phyloP scores from a whole-genome alignment of 2,329 filamentous ascomycete genomes.

The Colletotrichum australisinense region DNA sequence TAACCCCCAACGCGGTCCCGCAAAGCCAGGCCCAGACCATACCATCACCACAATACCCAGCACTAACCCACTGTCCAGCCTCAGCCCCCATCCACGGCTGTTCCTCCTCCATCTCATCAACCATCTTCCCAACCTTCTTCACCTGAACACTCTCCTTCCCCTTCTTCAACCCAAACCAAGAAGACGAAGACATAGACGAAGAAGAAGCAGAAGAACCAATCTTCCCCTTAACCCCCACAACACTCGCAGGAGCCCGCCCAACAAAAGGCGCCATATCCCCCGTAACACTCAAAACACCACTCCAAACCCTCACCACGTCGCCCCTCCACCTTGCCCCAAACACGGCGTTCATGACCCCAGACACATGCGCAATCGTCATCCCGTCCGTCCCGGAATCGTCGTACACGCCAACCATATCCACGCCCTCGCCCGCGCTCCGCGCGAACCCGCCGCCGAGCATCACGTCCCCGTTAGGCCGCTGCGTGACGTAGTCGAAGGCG shows the following conservation, averaged over 20 bases:
- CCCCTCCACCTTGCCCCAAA: constrained; percentile 53
- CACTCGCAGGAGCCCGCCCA: constrained; percentile 50
- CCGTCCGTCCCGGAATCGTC: constrained; percentile 57
- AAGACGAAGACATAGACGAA: not conserved
- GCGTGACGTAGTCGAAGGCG: constrained; percentile 64
- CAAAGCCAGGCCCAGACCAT: constrained; percentile 66
- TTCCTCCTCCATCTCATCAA: not conserved
- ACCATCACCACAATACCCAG: constrained; percentile 63
- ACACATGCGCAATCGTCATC: constrained; percentile 51
- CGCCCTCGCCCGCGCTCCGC: constrained; percentile 52
- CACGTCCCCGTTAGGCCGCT: constrained; percentile 59
- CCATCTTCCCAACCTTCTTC: not conserved
- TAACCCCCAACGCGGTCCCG: constrained; percentile 58
- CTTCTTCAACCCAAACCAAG: not conserved
- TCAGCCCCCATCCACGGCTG: constrained; percentile 7
- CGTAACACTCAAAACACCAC: constrained; percentile 59
- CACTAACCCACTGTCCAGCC: constrained; percentile 62
- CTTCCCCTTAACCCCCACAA: constrained; percentile 40
- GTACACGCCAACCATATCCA: constrained; percentile 58
- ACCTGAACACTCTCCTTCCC: not conserved
- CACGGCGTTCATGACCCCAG: constrained; percentile 54
- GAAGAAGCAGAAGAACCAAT: not conserved
- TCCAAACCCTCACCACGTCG: constrained; percentile 57
- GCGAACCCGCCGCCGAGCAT: constrained; percentile 67
- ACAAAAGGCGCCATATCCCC: constrained; percentile 63